Evolutionary conservation across 1,284 basidiomycete species (phyloP), one percentile per base, ranked within the genome.

Genomic region (Cryptococcus amylolentus): DNA sequence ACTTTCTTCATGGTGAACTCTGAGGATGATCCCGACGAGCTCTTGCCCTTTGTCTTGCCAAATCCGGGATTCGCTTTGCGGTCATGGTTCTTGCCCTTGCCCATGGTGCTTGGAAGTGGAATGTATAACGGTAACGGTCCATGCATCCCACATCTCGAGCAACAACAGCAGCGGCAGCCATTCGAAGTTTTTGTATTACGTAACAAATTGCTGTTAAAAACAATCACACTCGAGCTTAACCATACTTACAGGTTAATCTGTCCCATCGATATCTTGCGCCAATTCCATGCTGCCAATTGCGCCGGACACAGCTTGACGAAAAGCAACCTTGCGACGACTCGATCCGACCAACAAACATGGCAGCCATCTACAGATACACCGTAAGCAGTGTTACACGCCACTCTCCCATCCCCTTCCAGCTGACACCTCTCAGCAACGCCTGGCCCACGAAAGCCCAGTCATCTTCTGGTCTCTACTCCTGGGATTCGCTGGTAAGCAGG

Each of bases 361-460:
- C 46, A 27, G 31, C 20, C 13, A 27, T 18, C 31, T 26, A 18
- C 8, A 49, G 12, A 13, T 27, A 55, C 79, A 84, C 60, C 83
- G 83, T 40, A 41, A 16, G 28, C 40, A n/a, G 13, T 3, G 31
- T 6, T 2, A 6, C 5, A 35, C 41, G 8, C 39, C 39, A n/a
- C 39, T 40, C 39, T 23, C 8, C 31, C 10, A 8, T 23, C 9
- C 41, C 41, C 8, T 23, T 14, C 16, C 41, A n/a, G 41, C 41
- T 42, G 2, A 42, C 7, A 10, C 41, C 41, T 14, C 16, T 18
- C 43, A 86, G 84, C 84, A 85, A 83, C 85, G 88, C 60, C 84
- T 87, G 69, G 91, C 92, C 39, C 94, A 97, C 80, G 92, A 96
- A 79, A 86, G 86, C 67, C 92, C 93, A 39, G 88, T 91, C 70